Percentiles rank a stretch among this genome's conserved stretches.
Conservation (phyloP, 108 stramenopile species). For the Tribonema minus region DNA sequence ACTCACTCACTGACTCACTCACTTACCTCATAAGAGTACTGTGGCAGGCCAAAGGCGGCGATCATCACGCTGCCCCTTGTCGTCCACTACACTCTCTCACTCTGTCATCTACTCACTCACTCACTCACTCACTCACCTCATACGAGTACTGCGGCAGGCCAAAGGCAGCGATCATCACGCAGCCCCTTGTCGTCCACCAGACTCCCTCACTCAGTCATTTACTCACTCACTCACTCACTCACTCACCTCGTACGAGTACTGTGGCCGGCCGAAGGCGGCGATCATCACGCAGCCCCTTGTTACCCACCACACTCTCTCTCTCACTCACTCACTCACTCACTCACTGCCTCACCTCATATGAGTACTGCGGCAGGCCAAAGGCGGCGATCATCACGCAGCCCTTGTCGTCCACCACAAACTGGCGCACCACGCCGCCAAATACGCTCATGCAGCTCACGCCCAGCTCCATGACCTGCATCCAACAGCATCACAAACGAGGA, state of each 20-base stretch:
- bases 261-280: conserved; percentile 38
- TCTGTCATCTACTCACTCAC: too few relatives aligned
- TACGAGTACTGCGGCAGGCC: too few relatives aligned
- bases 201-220: too few relatives aligned
- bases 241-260: conserved; percentile 1
- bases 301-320: too few relatives aligned
- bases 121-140: too few relatives aligned
- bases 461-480: conserved; percentile 3
- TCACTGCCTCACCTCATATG: too few relatives aligned
- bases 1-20: too few relatives aligned
- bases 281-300: conserved; percentile 51
- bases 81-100: too few relatives aligned
- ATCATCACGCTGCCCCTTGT: conserved; percentile 51
- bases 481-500: neutral
- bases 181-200: too few relatives aligned
- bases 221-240: too few relatives aligned
- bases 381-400: conserved; percentile 46
- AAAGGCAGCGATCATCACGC: conserved; percentile 44
- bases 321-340: too few relatives aligned
- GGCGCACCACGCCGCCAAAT: conserved; percentile 42
- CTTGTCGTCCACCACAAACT: conserved; percentile 55
- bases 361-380: conserved; percentile 41
- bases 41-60: conserved; percentile 38
- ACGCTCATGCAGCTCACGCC: neutral
- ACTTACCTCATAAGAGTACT: neutral